Evolutionary conservation across 345 rosid genomes (phyloP).

Genomic region (Populus tremula): DNA sequence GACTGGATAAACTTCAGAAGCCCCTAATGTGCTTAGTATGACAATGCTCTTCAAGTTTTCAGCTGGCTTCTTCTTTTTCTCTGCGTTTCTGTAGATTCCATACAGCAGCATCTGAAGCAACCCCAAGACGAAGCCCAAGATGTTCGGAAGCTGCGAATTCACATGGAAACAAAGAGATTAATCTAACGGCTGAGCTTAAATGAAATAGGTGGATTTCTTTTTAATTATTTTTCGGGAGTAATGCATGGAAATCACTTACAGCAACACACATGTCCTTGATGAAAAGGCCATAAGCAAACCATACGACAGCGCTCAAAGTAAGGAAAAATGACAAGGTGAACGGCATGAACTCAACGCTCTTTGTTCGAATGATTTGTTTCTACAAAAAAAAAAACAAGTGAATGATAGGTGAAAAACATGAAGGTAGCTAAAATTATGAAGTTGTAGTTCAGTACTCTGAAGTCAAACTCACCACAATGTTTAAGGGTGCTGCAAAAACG

Average conservation of each 20-base stretch:
- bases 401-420: neutral
- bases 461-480: conserved; percentile 49
- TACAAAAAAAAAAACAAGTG: neutral
- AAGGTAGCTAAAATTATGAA: neutral
- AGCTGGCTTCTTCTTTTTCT: conserved; percentile 19
- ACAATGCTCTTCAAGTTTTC: conserved; percentile 27
- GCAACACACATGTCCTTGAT: conserved; percentile 60
- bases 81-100: conserved; percentile 43
- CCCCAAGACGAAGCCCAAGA: conserved; percentile 69
- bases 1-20: conserved; percentile 31
- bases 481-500: conserved; percentile 84
- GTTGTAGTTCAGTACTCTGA: neutral
- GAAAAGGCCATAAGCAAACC: conserved; percentile 79
- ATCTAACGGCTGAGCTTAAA: neutral
- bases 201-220: neutral
- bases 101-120: conserved; percentile 68
- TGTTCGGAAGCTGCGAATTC: conserved; percentile 59
- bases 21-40: conserved; percentile 16
- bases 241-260: conserved; percentile 39
- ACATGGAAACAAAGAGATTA: neutral
- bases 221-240: neutral
- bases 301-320: conserved; percentile 68
- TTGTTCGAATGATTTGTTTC: conserved; percentile 52
- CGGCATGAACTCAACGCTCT: conserved; percentile 95
- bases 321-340: conserved; percentile 74